phyloP scores from a whole-genome alignment of 2,329 filamentous ascomycete genomes.

The Chrysoporthe deuterocubensis region DNA sequence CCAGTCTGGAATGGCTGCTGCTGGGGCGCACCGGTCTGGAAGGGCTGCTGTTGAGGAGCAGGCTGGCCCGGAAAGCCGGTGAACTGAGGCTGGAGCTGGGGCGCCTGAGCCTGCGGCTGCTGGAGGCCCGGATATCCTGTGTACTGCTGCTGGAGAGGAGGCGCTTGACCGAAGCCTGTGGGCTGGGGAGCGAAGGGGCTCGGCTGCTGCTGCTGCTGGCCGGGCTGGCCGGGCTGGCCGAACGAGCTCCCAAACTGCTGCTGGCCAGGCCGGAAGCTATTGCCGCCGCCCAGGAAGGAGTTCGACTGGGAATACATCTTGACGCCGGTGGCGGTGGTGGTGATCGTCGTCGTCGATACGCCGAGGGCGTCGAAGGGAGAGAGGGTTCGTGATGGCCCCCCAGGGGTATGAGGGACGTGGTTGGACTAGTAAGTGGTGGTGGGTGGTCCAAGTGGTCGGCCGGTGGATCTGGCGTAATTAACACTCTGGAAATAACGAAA shows the following conservation, averaged over 20 bases:
- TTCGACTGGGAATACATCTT: slow-evolving; percentile 90
- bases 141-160: slow-evolving; percentile 58
- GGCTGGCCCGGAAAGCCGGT: slow-evolving; percentile 68
- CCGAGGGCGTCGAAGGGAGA: background rate
- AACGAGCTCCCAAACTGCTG: slow-evolving; percentile 63
- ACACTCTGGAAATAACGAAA: slow-evolving; percentile 16
- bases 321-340: slow-evolving; percentile 13
- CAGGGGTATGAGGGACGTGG: slow-evolving; percentile 10
- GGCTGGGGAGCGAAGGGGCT: slow-evolving; percentile 62
- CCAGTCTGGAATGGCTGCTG: slow-evolving; percentile 66
- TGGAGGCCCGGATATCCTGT: slow-evolving; percentile 63
- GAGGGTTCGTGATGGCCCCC: slow-evolving; percentile 2
- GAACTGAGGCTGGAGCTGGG: slow-evolving; percentile 67
- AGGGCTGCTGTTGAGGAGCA: slow-evolving; percentile 50
- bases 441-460: slow-evolving; percentile 12
- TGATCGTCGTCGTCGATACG: slow-evolving; percentile 12
- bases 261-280: slow-evolving; percentile 69
- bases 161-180: slow-evolving; percentile 62
- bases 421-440: background rate
- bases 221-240: slow-evolving; percentile 33
- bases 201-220: slow-evolving; percentile 53
- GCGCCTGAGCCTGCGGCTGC: slow-evolving; percentile 59
- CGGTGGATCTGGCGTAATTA: slow-evolving; percentile 24
- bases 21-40: slow-evolving; percentile 41
- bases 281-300: slow-evolving; percentile 80